These are phyloP conservation scores for Pseudomassariella vexata DNA, from an alignment of 2,329 filamentous ascomycete genomes.

Conservation along the genomic window DNA sequence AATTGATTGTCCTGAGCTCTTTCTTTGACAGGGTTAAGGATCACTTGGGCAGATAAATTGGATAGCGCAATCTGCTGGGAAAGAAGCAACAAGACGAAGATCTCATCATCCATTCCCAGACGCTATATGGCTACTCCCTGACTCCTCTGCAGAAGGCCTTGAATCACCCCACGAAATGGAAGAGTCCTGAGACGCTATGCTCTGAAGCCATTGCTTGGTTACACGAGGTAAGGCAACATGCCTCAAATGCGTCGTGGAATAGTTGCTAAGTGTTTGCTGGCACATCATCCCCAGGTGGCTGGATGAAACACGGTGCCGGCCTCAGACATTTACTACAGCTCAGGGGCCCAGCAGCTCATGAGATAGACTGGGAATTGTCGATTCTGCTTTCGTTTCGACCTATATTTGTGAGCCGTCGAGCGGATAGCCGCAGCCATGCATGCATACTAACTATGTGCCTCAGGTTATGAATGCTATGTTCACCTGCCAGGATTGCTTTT, in stretches of 20 bases:
- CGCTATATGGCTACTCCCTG: conserved; percentile 3
- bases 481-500: conserved; percentile 25
- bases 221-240: conserved; percentile 1
- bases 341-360: conserved; percentile 3
- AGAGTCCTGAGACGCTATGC: conserved; percentile 4
- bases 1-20: not conserved
- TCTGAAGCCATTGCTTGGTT: not conserved
- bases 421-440: too few relatives aligned
- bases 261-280: conserved; percentile 5
- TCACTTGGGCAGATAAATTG: conserved; percentile 3
- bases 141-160: conserved; percentile 3
- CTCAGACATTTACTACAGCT: conserved; percentile 3
- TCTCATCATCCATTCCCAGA: conserved; percentile 4
- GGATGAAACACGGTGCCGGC: conserved; percentile 7
- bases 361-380: conserved; percentile 3
- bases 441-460: too few relatives aligned
- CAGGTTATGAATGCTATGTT: conserved; percentile 8
- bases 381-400: conserved; percentile 6
- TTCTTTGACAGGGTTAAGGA: conserved; percentile 1
- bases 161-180: conserved; percentile 7
- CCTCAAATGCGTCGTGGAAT: not conserved
- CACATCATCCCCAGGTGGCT: conserved; percentile 3
- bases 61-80: conserved; percentile 6
- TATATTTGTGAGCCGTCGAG: conserved; percentile 5
- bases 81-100: conserved; percentile 3